phyloP scores from a whole-genome alignment of 306 rosid genomes.

The Cicer cuneatum region DNA sequence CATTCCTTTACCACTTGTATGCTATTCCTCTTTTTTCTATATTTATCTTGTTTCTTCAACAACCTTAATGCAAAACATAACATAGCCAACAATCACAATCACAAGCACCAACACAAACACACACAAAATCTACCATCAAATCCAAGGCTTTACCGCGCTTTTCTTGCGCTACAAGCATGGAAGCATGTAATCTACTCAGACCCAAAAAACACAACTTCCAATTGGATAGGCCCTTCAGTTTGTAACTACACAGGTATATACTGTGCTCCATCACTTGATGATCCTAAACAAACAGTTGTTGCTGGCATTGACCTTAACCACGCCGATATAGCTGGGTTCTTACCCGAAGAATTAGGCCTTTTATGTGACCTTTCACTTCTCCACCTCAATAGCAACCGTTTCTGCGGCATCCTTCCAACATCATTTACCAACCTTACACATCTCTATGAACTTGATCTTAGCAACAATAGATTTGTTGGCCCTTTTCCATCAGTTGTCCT shows the following conservation, averaged over 20 bases:
- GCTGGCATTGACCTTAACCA: constrained; percentile 86
- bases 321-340: constrained; percentile 83
- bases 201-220: constrained; percentile 71
- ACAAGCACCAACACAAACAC: constrained; percentile 27
- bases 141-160: constrained; percentile 69
- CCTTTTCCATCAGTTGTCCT: constrained; percentile 79
- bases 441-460: constrained; percentile 81
- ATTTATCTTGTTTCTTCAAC: constrained; percentile 54
- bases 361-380: constrained; percentile 74
- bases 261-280: constrained; percentile 68
- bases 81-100: constrained; percentile 37
- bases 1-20: constrained; percentile 41
- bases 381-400: constrained; percentile 83
- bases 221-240: constrained; percentile 82
- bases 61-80: constrained; percentile 62
- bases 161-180: constrained; percentile 90
- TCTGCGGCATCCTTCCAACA: constrained; percentile 79
- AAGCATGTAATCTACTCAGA: constrained; percentile 79
- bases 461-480: constrained; percentile 89
- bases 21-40: constrained; percentile 50
- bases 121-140: constrained; percentile 45
- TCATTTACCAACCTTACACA: constrained; percentile 62
- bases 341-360: constrained; percentile 75
- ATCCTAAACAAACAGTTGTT: constrained; percentile 62
- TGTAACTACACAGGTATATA: constrained; percentile 76